Conservation (phyloP, 164 flowering plant genomes). For the Akebia trifoliata region DNA sequence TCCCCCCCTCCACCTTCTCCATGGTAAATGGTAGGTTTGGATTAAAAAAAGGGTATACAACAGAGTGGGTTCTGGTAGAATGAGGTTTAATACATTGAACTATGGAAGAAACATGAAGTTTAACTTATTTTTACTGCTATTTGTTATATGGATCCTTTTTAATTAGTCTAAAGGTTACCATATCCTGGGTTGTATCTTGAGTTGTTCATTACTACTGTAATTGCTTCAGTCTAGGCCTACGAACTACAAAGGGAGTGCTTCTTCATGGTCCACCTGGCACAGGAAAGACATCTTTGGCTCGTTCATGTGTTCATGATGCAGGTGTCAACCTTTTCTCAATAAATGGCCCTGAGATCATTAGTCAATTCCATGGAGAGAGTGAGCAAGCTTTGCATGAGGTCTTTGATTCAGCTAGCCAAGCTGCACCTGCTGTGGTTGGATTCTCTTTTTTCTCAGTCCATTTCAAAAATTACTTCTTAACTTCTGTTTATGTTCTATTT, state of each 20-base stretch:
- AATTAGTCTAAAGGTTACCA: not conserved
- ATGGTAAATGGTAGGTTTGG: not conserved
- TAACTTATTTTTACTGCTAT: not conserved
- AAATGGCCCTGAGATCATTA: conserved; percentile 84
- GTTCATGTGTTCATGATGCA: conserved; percentile 60
- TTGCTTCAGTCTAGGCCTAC: conserved; percentile 58
- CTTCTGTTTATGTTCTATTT: not conserved
- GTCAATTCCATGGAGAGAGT: conserved; percentile 80
- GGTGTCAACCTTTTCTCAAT: conserved; percentile 73
- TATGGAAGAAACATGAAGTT: not conserved
- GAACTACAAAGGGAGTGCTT: conserved; percentile 85
- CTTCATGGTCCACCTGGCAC: conserved; percentile 97
- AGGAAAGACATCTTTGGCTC: conserved; percentile 88
- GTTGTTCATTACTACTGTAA: conserved; percentile 12
- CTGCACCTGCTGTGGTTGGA: conserved; percentile 87
- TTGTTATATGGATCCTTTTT: not conserved
- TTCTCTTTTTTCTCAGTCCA: conserved; percentile 4
- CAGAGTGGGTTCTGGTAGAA: not conserved
- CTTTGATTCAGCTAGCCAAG: conserved; percentile 66
- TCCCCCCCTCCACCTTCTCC: too few species aligned
- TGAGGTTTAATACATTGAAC: not conserved
- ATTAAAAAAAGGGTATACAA: not conserved
- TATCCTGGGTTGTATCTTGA: conserved; percentile 5
- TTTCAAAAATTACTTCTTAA: not conserved
- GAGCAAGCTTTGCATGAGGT: conserved; percentile 70